These are phyloP conservation scores for Boletus barrowsii DNA, from an alignment of 768 basidiomycete species.

Conservation along the genomic window DNA sequence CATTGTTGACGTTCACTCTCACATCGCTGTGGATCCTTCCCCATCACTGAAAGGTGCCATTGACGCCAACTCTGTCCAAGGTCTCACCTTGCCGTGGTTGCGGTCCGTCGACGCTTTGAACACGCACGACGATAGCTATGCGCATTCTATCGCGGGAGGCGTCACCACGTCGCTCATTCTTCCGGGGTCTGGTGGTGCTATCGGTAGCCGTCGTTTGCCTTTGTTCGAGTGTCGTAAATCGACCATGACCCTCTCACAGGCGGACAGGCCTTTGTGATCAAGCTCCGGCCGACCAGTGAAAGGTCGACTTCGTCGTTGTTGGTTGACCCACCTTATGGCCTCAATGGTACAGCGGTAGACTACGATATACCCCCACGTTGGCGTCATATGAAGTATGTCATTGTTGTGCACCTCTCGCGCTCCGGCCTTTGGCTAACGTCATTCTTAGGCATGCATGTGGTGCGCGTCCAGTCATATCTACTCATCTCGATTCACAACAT, in stretches of 20 bases:
- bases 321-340: conserved; percentile 67
- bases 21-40: conserved; percentile 43
- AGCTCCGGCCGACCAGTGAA: conserved; percentile 66
- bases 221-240: background rate
- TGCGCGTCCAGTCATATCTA: conserved; percentile 29
- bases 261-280: conserved; percentile 78
- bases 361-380: conserved; percentile 43
- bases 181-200: conserved; percentile 64
- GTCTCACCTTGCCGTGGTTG: conserved; percentile 52
- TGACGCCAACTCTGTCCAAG: conserved; percentile 55
- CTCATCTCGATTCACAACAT: background rate
- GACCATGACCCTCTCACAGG: conserved; percentile 36
- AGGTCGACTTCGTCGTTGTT: conserved; percentile 66
- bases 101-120: conserved; percentile 71
- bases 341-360: conserved; percentile 38
- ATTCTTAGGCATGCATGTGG: conserved; percentile 56
- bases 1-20: conserved; percentile 58
- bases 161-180: conserved; percentile 75
- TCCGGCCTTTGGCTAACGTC: conserved; percentile 2
- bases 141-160: conserved; percentile 60
- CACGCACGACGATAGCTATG: conserved; percentile 65
- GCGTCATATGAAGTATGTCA: conserved; percentile 72
- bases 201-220: conserved; percentile 38
- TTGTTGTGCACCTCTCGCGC: background rate
- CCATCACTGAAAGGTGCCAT: conserved; percentile 41